Conservation (phyloP, 2,329 filamentous ascomycete genomes). For the Helminthosporium solani region DNA sequence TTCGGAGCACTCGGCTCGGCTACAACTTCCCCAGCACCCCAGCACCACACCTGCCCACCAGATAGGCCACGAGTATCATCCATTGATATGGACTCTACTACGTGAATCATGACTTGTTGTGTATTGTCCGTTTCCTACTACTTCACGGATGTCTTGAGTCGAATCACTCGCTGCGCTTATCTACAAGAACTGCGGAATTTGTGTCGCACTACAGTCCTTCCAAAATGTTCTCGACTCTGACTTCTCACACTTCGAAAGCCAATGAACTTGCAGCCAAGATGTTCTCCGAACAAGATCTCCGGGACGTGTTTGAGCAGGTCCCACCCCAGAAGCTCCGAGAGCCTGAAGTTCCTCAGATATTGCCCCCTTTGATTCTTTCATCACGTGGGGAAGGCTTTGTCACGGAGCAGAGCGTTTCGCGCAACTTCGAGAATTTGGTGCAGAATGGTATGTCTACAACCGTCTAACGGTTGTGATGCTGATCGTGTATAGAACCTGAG, state of each 20-base stretch:
- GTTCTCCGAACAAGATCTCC: slow-evolving; percentile 38
- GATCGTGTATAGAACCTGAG: slow-evolving; percentile 14
- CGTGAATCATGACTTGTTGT: not conserved
- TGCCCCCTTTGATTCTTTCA: slow-evolving; percentile 23
- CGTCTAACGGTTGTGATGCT: not conserved
- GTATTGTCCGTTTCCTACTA: not conserved
- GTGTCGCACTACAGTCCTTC: not conserved
- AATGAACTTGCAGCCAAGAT: slow-evolving; percentile 14
- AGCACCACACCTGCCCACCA: too few species aligned
- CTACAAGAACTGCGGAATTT: not conserved
- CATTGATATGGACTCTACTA: not conserved
- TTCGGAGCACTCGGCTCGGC: slow-evolving; percentile 7
- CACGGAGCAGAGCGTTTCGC: slow-evolving; percentile 20
- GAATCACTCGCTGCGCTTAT: not conserved
- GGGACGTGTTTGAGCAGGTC: slow-evolving; percentile 26
- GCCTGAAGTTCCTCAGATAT: slow-evolving; percentile 1
- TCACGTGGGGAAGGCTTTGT: slow-evolving; percentile 28
- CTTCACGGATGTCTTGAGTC: not conserved
- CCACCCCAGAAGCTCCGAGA: slow-evolving; percentile 15
- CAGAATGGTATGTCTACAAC: slow-evolving; percentile 12
- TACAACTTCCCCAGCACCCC: not conserved
- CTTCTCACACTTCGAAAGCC: not conserved
- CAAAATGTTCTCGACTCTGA: not conserved
- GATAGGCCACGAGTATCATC: not conserved
- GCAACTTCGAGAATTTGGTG: slow-evolving; percentile 22